These are phyloP conservation scores for Spiraea crenata DNA, from an alignment of 331 rosid species.

Conservation along the genomic window DNA sequence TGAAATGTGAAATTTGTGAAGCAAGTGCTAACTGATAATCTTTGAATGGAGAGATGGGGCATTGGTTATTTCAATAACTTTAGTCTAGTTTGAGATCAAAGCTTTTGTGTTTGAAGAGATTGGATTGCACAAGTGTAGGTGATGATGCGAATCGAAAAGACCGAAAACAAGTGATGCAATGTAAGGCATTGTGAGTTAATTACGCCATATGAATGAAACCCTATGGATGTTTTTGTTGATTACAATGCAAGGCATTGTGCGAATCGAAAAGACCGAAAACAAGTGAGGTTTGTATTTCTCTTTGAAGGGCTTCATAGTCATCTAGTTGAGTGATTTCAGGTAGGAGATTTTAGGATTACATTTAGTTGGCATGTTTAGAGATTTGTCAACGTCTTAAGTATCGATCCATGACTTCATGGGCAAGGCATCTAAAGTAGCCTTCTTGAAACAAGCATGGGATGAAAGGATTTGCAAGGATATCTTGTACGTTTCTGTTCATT, in stretches of 20 bases:
- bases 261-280: too few species aligned
- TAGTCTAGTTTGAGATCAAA: neutral
- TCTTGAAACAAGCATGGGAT: conserved; percentile 1
- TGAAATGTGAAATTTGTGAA: neutral
- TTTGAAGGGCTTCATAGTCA: neutral
- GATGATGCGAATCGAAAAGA: neutral
- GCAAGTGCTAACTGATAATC: too few species aligned
- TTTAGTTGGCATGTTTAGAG: neutral
- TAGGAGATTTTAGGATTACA: neutral
- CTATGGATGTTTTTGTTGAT: too few species aligned
- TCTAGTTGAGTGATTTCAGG: neutral
- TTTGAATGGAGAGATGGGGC: neutral
- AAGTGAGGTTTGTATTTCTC: conserved; percentile 8
- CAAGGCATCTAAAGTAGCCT: neutral
- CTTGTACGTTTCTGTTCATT: neutral
- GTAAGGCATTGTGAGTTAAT: neutral
- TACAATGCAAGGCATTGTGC: too few species aligned
- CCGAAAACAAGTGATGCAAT: neutral
- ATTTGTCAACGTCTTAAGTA: neutral
- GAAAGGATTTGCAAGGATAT: neutral
- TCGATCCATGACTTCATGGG: neutral
- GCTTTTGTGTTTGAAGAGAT: neutral
- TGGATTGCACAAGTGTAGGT: neutral
- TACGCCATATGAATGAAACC: neutral
- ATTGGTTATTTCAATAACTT: neutral